Evolutionary conservation across 441 rosid species (phyloP), one percentile per base, ranked within the genome.

Genomic region (Gossypium aridum): DNA sequence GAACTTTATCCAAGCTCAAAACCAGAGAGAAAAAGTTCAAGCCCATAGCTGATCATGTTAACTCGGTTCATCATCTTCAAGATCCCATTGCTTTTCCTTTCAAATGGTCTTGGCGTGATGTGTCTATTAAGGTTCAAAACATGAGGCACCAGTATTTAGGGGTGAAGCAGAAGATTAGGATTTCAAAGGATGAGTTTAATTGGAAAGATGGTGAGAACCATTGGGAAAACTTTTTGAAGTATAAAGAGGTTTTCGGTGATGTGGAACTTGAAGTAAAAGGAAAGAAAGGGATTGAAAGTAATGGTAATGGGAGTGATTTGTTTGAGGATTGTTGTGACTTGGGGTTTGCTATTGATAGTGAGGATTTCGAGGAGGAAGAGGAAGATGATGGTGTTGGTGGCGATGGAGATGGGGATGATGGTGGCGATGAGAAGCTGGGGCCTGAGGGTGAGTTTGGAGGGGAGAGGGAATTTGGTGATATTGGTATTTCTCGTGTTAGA

Each of bases 81-180:
- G 93, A 89, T 73, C 90, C 93, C 1, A 22, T 62, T 45, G 77
- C 77, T 80, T 90, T 85, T 81, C 91, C 93, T 37, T 90, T 90
- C 81, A 84, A 80, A 81, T 90, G 95, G 95, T 86, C 91, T 1
- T 89, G 96, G 96, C 84, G 96, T 7, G 96, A 90, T 70, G 91
- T 89, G 17, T 90, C 93, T 20, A 89, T 90, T 66, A 86, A 90
- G 79, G 91, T 89, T 55, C 93, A 90, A 84, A 90, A 90, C 83
- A 90, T 86, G 93, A 80, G 96, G 83, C 90, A 90, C 71, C 96
- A 90, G 81, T 90, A 90, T 77, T 60, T 89, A 77, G 96, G 96
- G 54, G 96, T 90, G 74, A 90, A 90, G 85, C 93, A 90, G 83
- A 90, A 90, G 93, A 89, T 90, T 76, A 83, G 85, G 69, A 69